Evolutionary conservation across 1,284 basidiomycete genomes (phyloP), one percentile per base, ranked within the genome.

Genomic region (Lentinula novae-zelandiae): DNA sequence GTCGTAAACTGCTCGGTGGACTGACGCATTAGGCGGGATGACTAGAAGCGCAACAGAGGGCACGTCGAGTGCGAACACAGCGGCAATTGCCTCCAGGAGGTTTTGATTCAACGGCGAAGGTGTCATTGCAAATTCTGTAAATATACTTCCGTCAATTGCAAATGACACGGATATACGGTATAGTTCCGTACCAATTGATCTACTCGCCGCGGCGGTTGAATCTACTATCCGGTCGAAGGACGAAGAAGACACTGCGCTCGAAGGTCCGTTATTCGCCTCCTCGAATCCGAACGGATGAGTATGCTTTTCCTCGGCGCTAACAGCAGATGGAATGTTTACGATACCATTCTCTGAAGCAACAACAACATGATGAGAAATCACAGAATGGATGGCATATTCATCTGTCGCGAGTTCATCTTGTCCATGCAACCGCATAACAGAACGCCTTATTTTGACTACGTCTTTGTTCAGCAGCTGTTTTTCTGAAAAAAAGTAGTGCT

Each of bases 31-130:
- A 3, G 87, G 78, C 3, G 86, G 85, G 40, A 92, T 69, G 17
- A 91, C 85, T 12, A 92, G 75, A 27, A 92, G 75, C 17, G 83
- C 90, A 17, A 84, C 68, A 36, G 79, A 78, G 17, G 87, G 85
- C 15, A 92, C 90, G 63, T 90, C 87, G 36, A 90, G 69, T 10
- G 88, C 90, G 69, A 92, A 88, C 2, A 79, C 76, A 15, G 83
- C 80, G 7, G 86, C 89, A 53, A 92, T 78, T 1, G 85, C 84
- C 70, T 92, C 90, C 65, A 92, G 68, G 27, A 78, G 71, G 63
- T 77, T 75, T 2, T 80, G 75, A 66, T 83, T 80, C 66, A 85
- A 81, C 13, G 82, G 80, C 38, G 84, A 81, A 42, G 78, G 74
- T 4, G 75, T 78, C 39, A 70, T 72, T 22, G 69, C 65, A 67